phyloP scores from a whole-genome alignment of 108 stramenopile species.

The Chaetoceros muelleri region DNA sequence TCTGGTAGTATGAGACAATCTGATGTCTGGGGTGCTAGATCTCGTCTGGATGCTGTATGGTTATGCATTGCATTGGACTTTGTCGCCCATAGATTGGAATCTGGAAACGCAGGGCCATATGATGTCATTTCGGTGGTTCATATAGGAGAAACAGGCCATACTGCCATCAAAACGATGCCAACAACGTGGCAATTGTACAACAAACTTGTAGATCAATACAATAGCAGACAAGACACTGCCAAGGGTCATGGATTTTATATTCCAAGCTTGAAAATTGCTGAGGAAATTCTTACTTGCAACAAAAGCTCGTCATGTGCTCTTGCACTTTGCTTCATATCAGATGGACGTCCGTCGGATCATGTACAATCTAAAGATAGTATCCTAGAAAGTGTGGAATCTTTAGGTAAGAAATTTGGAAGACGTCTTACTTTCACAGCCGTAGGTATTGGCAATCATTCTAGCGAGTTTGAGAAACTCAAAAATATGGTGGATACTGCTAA shows the following conservation, averaged over 20 bases:
- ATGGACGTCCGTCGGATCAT: conserved; percentile 12
- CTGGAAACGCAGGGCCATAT: background rate
- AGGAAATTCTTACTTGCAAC: background rate
- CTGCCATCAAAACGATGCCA: conserved; percentile 3
- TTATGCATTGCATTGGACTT: background rate
- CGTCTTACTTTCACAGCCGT: conserved; percentile 4
- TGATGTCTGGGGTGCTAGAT: background rate
- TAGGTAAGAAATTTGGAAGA: conserved; percentile 1
- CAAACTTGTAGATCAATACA: background rate
- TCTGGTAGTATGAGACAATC: background rate
- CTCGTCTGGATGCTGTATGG: background rate
- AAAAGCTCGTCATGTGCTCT: background rate
- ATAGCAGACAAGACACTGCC: background rate
- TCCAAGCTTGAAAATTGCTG: background rate
- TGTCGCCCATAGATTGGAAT: background rate
- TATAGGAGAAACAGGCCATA: conserved; percentile 17
- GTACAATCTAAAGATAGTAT: background rate
- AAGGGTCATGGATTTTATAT: background rate
- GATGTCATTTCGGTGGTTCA: conserved; percentile 31
- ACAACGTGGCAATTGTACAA: background rate
- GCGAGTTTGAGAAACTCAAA: conserved; percentile 1
- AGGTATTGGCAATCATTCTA: background rate
- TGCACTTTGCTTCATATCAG: conserved; percentile 5
- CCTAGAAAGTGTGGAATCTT: background rate
- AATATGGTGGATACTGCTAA: background rate